Conservation (phyloP, 129 eudicot species). For the Tagetes erecta region DNA sequence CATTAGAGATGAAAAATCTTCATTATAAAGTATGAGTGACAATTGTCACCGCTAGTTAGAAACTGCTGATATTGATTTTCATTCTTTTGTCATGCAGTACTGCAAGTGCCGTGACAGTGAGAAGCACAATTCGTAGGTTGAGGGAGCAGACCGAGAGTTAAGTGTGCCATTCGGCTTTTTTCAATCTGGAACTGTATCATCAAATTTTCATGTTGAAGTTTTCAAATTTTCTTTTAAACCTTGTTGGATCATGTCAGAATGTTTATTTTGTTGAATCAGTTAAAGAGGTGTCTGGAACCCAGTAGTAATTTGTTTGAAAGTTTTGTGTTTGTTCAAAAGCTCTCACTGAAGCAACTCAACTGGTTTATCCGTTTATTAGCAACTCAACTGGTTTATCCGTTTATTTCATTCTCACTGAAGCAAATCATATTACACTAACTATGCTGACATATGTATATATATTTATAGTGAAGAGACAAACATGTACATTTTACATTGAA, state of each 20-base stretch:
- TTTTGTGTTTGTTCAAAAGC: not conserved
- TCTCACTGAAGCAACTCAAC: no score
- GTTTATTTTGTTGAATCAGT: constrained; percentile 17
- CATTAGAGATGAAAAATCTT: not conserved
- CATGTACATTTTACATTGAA: constrained; percentile 44
- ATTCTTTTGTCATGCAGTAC: constrained; percentile 47
- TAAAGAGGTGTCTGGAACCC: not conserved
- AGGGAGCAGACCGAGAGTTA: constrained; percentile 95
- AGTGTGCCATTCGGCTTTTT: not conserved
- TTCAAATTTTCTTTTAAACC: constrained; percentile 4
- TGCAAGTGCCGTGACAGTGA: constrained; percentile 92
- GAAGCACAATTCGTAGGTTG: constrained; percentile 88
- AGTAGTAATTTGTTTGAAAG: not conserved
- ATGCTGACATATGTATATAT: constrained; percentile 7
- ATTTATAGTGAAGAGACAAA: constrained; percentile 28
- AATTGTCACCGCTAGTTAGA: not conserved
- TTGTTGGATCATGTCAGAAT: constrained; percentile 5
- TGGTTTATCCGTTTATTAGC: no score
- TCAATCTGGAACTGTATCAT: not conserved
- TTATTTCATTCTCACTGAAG: not conserved
- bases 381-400: no score
- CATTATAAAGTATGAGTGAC: not conserved
- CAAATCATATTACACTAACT: constrained; percentile 27
- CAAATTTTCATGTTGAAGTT: constrained; percentile 10
- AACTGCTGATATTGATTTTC: not conserved